Evolutionary conservation across 257 asterid species (phyloP).

Genomic region (Solanum sejunctum): DNA sequence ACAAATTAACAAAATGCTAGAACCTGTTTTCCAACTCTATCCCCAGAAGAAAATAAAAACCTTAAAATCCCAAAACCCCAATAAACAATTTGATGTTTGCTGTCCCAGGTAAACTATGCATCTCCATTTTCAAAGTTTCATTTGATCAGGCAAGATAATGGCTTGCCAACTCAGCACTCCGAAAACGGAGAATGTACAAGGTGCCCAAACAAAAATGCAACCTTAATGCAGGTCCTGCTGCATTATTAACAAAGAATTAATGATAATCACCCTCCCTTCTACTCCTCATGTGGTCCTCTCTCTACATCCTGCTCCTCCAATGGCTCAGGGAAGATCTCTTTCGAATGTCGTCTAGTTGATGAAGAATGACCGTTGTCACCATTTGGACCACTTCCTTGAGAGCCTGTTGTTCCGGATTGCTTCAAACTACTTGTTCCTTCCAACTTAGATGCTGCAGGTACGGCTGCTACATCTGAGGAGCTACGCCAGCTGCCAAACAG

Average conservation of each 20-base stretch:
- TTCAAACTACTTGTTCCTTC: constrained; percentile 56
- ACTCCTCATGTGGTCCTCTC: constrained; percentile 21
- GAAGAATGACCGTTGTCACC: constrained; percentile 44
- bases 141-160: constrained; percentile 1
- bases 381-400: constrained; percentile 53
- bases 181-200: constrained; percentile 14
- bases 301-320: constrained; percentile 32
- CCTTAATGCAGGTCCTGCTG: constrained; percentile 11
- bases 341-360: constrained; percentile 53
- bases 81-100: constrained; percentile 12
- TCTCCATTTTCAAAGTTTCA: not conserved
- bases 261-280: constrained; percentile 13
- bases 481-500: constrained; percentile 89
- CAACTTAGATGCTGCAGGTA: constrained; percentile 18
- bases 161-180: constrained; percentile 9
- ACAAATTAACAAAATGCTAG: constrained; percentile 12
- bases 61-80: not conserved
- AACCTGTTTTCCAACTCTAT: constrained; percentile 1
- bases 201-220: constrained; percentile 8
- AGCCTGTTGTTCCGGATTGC: constrained; percentile 50
- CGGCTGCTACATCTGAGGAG: constrained; percentile 49
- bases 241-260: constrained; percentile 42
- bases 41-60: not conserved
- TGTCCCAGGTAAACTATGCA: constrained; percentile 3
- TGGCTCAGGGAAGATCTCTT: constrained; percentile 80